Conservation (phyloP, 1,284 basidiomycete species). For the Athelia sp. region DNA sequence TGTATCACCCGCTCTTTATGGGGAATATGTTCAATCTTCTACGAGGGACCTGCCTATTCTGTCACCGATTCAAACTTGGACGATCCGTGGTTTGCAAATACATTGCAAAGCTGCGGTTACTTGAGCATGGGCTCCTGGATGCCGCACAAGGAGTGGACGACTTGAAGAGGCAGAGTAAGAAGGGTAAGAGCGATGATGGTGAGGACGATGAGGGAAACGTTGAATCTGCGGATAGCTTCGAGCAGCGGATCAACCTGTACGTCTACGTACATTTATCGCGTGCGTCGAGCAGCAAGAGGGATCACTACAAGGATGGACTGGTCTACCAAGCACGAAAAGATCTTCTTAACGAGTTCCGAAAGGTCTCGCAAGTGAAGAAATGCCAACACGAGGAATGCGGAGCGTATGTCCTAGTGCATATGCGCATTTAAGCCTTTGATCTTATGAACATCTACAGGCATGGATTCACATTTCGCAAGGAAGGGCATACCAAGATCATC, state of each 20-base stretch:
- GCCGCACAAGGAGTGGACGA: constrained; percentile 78
- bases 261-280: constrained; percentile 62
- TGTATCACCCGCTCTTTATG: constrained; percentile 98
- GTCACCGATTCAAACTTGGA: constrained; percentile 87
- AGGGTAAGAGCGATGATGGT: constrained; percentile 32
- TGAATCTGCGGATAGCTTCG: constrained; percentile 62
- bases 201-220: constrained; percentile 30
- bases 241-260: constrained; percentile 67
- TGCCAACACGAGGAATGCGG: constrained; percentile 77
- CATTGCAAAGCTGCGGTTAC: constrained; percentile 81
- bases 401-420: constrained; percentile 55
- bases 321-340: constrained; percentile 88
- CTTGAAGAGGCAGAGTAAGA: constrained; percentile 26
- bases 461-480: constrained; percentile 87
- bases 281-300: constrained; percentile 60
- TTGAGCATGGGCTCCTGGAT: constrained; percentile 87
- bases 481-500: constrained; percentile 92
- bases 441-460: constrained; percentile 53
- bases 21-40: constrained; percentile 87
- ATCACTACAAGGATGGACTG: constrained; percentile 84
- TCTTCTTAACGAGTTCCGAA: constrained; percentile 81
- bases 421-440: constrained; percentile 4
- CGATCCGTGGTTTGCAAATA: constrained; percentile 80
- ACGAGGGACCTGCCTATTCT: constrained; percentile 91
- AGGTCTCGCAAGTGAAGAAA: constrained; percentile 60